Evolutionary conservation across 202 grass and related monocot genomes (phyloP), one percentile per base, ranked within the genome.

Genomic region (Cymbopogon flexuosus): DNA sequence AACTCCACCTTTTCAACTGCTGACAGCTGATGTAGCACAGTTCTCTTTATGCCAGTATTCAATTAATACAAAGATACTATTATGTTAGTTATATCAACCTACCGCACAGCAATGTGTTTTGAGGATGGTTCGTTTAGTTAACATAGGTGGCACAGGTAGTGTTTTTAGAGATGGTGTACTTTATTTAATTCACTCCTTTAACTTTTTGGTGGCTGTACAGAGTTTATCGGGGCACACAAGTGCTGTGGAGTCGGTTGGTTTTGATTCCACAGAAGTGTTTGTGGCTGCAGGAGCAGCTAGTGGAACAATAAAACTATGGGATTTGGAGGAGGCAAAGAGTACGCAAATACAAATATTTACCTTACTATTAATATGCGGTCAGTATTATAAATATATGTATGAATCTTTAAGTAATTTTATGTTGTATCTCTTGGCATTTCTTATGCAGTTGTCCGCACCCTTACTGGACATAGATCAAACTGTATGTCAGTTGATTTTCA

Each of bases 401-500:
- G 57, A 47, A 65, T 43, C 23, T 65, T 61, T 73, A 13, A 67
- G 24, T 64, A 65, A 68, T 10, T 35, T 0, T 7, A 23, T 77
- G 61, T 13, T 35, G 0, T 5, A 31, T 77, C 42, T 73, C 19
- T 75, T 45, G 52, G 8, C 77, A 18, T 83, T 88, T 81, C 0
- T 2, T 82, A 41, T 88, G 72, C 82, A 98, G 95, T 94, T 75
- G 88, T 98, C 77, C 86, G 95, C 70, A 98, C 95, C 54, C 88
- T 98, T 69, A 89, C 92, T 19, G 95, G 95, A 34, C 95, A 95
- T 41, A 90, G 95, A 46, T 98, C 92, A 61, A 94, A 98, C 46
- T 94, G 92, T 70, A 95, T 91, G 85, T 92, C 95, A 49, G 95
- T 98, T 84, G 95, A 98, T 87, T 98, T 94, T 70, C 95, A 98